phyloP scores from a whole-genome alignment of 176 grass and related monocot genomes.

The Triticum dicoccoides region DNA sequence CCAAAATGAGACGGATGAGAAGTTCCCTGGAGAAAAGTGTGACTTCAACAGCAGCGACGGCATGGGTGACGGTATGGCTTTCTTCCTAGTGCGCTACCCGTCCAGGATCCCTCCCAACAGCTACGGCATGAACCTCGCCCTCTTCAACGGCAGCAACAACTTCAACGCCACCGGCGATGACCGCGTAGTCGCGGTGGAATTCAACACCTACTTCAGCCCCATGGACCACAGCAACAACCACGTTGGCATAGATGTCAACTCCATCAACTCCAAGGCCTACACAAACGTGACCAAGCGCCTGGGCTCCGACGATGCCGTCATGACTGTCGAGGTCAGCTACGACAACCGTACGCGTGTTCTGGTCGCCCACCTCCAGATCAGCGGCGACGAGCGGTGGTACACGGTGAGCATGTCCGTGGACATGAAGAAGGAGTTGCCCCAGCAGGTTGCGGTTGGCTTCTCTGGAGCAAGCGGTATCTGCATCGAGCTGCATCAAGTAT shows the following conservation, averaged over 20 bases:
- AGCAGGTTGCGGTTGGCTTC: background rate
- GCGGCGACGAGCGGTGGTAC: background rate
- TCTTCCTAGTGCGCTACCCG: slow-evolving; percentile 44
- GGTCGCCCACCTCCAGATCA: background rate
- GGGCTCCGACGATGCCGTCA: background rate
- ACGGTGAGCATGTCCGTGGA: background rate
- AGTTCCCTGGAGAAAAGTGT: no score
- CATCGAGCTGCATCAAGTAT: background rate
- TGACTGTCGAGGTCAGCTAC: background rate
- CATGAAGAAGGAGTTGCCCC: background rate
- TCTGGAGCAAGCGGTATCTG: background rate
- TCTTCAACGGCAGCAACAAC: background rate
- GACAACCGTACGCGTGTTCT: background rate
- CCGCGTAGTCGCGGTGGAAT: background rate
- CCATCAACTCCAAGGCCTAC: background rate
- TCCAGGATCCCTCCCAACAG: background rate
- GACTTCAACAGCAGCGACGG: background rate
- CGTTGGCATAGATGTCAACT: slow-evolving; percentile 25
- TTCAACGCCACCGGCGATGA: background rate
- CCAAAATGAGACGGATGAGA: background rate
- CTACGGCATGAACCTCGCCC: background rate
- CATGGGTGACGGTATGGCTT: slow-evolving; percentile 42
- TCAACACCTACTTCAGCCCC: background rate
- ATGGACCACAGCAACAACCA: background rate
- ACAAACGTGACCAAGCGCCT: background rate